Conservation (phyloP, 139 green algal genomes). For the Dunaliella primolecta region DNA sequence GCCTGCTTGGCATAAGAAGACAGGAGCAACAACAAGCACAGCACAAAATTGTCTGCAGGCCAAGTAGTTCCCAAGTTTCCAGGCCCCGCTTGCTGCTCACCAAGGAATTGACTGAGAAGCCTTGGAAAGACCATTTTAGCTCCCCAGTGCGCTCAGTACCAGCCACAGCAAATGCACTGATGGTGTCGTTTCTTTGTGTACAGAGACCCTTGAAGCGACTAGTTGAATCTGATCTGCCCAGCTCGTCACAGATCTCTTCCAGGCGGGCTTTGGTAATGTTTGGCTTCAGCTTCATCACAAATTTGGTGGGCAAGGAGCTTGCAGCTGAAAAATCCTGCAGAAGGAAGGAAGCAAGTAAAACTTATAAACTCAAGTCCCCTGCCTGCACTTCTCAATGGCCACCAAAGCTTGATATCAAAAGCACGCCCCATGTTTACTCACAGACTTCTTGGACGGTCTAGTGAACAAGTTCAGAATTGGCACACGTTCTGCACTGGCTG, state of each 20-base stretch:
- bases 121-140: slow-evolving; percentile 36
- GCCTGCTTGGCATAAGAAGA: no score
- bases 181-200: neutral
- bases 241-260: slow-evolving; percentile 35
- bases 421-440: no score
- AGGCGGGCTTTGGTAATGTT: slow-evolving; percentile 18
- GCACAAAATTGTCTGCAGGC: no score
- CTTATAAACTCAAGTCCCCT: no score
- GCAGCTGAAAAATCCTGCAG: neutral
- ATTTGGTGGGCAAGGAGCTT: neutral
- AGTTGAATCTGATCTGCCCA: slow-evolving; percentile 6
- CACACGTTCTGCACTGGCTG: neutral
- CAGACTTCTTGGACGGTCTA: neutral
- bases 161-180: neutral
- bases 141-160: neutral
- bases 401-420: no score
- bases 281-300: neutral
- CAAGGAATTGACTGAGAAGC: slow-evolving; percentile 33
- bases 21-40: no score
- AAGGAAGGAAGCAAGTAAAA: no score
- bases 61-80: no score
- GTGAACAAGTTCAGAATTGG: neutral
- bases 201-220: slow-evolving; percentile 23
- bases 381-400: no score
- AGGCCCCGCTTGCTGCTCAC: no score